Conservation (phyloP, 495 filamentous ascomycete species). For the Penicillium soppii region DNA sequence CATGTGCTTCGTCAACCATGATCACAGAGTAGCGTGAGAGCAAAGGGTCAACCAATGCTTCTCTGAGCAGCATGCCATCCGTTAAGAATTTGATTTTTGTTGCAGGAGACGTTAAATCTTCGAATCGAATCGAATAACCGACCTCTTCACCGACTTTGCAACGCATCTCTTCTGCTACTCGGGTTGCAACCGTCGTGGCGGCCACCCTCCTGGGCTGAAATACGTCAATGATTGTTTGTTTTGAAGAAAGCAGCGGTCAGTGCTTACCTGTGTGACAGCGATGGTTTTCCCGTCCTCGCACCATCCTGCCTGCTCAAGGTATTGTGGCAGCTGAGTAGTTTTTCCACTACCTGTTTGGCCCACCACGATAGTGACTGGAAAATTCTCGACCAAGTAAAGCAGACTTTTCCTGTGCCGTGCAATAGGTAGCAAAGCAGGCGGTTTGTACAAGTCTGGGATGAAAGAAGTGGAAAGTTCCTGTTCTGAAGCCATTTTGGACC, state of each 20-base stretch:
- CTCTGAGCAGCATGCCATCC: slow-evolving; percentile 90
- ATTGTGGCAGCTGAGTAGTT: slow-evolving; percentile 87
- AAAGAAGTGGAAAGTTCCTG: slow-evolving; percentile 61
- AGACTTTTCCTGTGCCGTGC: slow-evolving; percentile 69
- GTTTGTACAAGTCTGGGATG: slow-evolving; percentile 76
- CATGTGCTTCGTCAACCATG: slow-evolving; percentile 98
- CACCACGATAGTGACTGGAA: slow-evolving; percentile 79
- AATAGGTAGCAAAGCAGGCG: slow-evolving; percentile 74
- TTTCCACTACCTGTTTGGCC: slow-evolving; percentile 92
- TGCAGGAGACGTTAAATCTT: slow-evolving; percentile 84
- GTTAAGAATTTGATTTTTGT: slow-evolving; percentile 97
- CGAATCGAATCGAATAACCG: slow-evolving; percentile 95
- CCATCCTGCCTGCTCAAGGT: slow-evolving; percentile 86
- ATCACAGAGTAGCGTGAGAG: slow-evolving; percentile 93
- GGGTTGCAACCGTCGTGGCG: slow-evolving; percentile 83
- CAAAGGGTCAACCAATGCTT: slow-evolving; percentile 90
- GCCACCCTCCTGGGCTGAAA: slow-evolving; percentile 84
- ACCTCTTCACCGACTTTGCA: slow-evolving; percentile 92
- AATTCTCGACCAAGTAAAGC: slow-evolving; percentile 74
- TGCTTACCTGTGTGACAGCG: slow-evolving; percentile 83
- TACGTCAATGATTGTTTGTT: slow-evolving; percentile 13
- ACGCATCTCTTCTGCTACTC: slow-evolving; percentile 92
- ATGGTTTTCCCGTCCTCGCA: slow-evolving; percentile 79
- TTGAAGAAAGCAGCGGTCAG: not conserved
- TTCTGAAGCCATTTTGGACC: slow-evolving; percentile 40